Evolutionary conservation across 257 asterid genomes (phyloP).

Genomic region (Primulina tabacum): DNA sequence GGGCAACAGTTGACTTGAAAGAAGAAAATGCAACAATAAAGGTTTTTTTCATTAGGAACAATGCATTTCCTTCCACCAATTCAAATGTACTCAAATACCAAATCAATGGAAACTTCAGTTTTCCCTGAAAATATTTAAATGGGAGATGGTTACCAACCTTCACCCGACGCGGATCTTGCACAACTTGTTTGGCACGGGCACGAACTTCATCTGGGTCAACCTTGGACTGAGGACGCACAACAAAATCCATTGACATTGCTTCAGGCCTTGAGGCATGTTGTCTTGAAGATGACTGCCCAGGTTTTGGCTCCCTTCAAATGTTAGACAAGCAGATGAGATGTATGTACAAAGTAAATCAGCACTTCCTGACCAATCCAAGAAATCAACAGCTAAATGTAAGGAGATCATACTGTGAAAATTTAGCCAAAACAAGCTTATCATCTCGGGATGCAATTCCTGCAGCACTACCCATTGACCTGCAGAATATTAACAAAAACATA

Average conservation of each 20-base stretch:
- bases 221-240: conserved; percentile 91
- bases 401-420: conserved; percentile 37
- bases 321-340: conserved; percentile 16
- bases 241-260: conserved; percentile 88
- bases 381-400: background rate
- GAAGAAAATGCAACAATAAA: too few relatives aligned
- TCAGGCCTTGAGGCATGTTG: conserved; percentile 43
- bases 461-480: too few relatives aligned
- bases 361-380: too few relatives aligned
- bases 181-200: conserved; percentile 67
- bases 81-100: too few relatives aligned
- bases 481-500: too few relatives aligned
- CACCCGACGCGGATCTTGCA: conserved; percentile 63
- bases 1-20: too few relatives aligned
- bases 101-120: background rate
- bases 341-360: background rate
- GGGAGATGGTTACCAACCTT: conserved; percentile 51
- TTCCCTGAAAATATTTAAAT: background rate
- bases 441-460: background rate
- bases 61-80: too few relatives aligned
- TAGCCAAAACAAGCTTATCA: background rate
- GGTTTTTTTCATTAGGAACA: too few relatives aligned
- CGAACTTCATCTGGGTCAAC: conserved; percentile 83
- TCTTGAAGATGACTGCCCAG: too few relatives aligned
- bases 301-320: too few relatives aligned